Evolutionary conservation across 1,284 basidiomycete species (phyloP).

Genomic region (Ceratobasidium sp.): DNA sequence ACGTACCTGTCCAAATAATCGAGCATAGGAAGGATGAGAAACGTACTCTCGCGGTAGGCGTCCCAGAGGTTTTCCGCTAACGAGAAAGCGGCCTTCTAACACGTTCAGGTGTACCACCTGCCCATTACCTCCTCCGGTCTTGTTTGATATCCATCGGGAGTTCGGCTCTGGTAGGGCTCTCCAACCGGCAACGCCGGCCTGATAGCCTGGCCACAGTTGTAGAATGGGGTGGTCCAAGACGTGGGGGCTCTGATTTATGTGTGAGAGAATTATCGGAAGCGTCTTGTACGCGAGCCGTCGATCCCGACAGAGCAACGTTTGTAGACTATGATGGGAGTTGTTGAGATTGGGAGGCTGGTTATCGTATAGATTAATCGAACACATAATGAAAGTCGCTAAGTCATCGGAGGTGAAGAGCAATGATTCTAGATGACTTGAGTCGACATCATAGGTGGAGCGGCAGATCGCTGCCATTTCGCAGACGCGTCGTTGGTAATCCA

Average conservation of each 20-base stretch:
- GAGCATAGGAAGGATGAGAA: slow-evolving; percentile 45
- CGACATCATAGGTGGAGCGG: slow-evolving; percentile 48
- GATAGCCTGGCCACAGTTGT: slow-evolving; percentile 5
- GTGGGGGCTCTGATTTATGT: not conserved
- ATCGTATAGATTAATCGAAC: slow-evolving; percentile 46
- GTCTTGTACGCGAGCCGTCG: slow-evolving; percentile 25
- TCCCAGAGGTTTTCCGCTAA: slow-evolving; percentile 47
- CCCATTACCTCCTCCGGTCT: not conserved
- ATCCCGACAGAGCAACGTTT: slow-evolving; percentile 31
- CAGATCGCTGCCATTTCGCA: slow-evolving; percentile 49
- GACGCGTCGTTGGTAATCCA: slow-evolving; percentile 28
- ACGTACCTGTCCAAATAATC: slow-evolving; percentile 49
- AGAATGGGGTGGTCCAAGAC: slow-evolving; percentile 6
- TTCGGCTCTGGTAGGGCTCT: not conserved
- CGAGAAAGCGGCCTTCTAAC: slow-evolving; percentile 41
- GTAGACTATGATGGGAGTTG: not conserved
- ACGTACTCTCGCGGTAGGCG: slow-evolving; percentile 43
- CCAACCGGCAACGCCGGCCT: slow-evolving; percentile 13
- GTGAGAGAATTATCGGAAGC: not conserved
- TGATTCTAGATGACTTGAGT: not conserved
- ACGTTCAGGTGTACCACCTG: slow-evolving; percentile 46
- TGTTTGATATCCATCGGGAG: slow-evolving; percentile 37
- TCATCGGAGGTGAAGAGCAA: slow-evolving; percentile 39
- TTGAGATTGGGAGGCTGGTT: slow-evolving; percentile 40
- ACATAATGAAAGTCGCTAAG: slow-evolving; percentile 38